phyloP scores from a whole-genome alignment of 345 rosid species.

The Garcia nutans region DNA sequence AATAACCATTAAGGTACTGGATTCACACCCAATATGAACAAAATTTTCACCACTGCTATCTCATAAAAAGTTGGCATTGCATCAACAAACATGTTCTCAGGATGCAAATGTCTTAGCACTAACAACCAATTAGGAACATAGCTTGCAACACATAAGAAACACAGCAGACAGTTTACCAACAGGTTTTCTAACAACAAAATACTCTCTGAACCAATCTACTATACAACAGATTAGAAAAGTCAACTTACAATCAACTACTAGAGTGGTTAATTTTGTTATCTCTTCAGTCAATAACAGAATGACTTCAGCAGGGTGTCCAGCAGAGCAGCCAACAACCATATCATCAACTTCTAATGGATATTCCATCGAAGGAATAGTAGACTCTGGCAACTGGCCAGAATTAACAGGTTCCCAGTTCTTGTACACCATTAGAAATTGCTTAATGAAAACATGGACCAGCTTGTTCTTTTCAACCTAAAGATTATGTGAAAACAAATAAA shows the following conservation, averaged over 20 bases:
- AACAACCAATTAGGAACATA: background rate
- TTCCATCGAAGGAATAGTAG: conserved; percentile 36
- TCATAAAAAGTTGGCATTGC: background rate
- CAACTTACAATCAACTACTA: conserved; percentile 54
- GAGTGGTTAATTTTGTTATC: conserved; percentile 41
- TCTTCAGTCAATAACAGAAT: conserved; percentile 52
- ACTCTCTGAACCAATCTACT: conserved; percentile 17
- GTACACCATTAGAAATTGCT: conserved; percentile 54
- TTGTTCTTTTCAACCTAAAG: conserved; percentile 60
- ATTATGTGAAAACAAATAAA: conserved; percentile 11
- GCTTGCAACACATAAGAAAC: background rate
- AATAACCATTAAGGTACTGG: background rate
- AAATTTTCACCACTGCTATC: background rate
- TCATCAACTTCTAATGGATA: conserved; percentile 28
- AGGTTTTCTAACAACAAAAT: background rate
- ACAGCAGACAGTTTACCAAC: background rate
- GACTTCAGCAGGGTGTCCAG: conserved; percentile 68
- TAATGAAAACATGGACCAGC: conserved; percentile 52
- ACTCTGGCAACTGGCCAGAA: conserved; percentile 42
- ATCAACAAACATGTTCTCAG: background rate
- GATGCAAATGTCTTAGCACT: background rate
- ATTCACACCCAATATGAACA: background rate
- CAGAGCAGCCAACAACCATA: conserved; percentile 50
- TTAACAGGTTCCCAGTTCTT: conserved; percentile 62
- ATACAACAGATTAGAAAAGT: conserved; percentile 6